A percentile compares a stretch with the other conserved stretches of the same genome.
These are phyloP conservation scores for Pythium periplocum DNA, from an alignment of 352 stramenopile genomes.

Conservation along the genomic window DNA sequence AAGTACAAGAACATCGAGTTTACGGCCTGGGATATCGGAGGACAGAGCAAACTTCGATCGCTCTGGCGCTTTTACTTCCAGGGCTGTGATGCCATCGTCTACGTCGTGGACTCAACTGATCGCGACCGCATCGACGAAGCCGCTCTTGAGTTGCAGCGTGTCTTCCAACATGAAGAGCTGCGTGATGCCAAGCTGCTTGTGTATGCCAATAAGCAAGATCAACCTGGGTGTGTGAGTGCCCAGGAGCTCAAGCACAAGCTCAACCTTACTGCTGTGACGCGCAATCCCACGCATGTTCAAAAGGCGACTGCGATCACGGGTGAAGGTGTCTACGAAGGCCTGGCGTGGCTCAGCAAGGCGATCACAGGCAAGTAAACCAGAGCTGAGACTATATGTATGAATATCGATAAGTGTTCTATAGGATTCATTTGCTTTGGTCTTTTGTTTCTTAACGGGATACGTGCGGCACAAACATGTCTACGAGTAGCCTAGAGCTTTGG, in stretches of 20 bases:
- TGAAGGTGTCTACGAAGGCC: constrained; percentile 14
- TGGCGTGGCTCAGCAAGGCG: constrained; percentile 13
- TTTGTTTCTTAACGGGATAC: too few relatives aligned
- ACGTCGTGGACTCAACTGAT: constrained; percentile 49
- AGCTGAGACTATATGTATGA: not conserved
- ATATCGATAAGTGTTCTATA: too few relatives aligned
- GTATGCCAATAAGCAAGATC: constrained; percentile 38
- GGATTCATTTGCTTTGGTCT: too few relatives aligned
- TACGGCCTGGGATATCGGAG: constrained; percentile 82
- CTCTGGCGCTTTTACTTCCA: constrained; percentile 63
- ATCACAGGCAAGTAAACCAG: constrained; percentile 6
- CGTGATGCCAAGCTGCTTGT: constrained; percentile 28
- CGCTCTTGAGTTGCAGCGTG: constrained; percentile 12
- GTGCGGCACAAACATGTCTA: too few relatives aligned
- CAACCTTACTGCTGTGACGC: constrained; percentile 6
- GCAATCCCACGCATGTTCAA: constrained; percentile 2
- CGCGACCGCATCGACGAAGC: constrained; percentile 24
- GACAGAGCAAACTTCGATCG: constrained; percentile 27
- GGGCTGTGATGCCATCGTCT: constrained; percentile 46
- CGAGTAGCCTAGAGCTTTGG: constrained; percentile 6
- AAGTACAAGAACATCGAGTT: constrained; percentile 68
- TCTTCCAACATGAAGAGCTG: constrained; percentile 23
- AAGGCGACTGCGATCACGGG: constrained; percentile 2
- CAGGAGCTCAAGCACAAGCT: constrained; percentile 22
- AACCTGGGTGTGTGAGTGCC: constrained; percentile 21